Evolutionary conservation across 2,329 filamentous ascomycete species (phyloP).

Genomic region (Cercospora beticola): DNA sequence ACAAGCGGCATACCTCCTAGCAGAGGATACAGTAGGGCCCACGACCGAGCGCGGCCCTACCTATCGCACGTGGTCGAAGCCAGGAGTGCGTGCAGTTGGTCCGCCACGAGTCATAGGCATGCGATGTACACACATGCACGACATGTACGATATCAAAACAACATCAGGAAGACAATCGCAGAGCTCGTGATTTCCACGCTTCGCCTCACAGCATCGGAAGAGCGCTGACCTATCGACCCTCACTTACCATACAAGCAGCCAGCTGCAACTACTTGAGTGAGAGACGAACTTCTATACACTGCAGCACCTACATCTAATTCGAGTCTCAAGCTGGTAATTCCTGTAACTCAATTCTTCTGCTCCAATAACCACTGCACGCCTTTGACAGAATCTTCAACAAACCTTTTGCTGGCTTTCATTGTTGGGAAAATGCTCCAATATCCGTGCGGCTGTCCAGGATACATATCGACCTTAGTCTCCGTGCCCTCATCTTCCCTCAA

Average conservation of each 20-base stretch:
- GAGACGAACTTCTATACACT: neutral
- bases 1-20: neutral
- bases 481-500: slow-evolving; percentile 43
- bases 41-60: neutral
- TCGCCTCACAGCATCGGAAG: neutral
- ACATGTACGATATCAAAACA: slow-evolving; percentile 9
- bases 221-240: neutral
- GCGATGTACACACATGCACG: slow-evolving; percentile 10
- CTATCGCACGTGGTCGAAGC: neutral
- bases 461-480: slow-evolving; percentile 45
- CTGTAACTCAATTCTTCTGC: slow-evolving; percentile 16
- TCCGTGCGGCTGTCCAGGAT: slow-evolving; percentile 46
- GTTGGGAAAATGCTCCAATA: slow-evolving; percentile 39
- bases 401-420: slow-evolving; percentile 31
- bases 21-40: neutral
- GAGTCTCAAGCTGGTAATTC: neutral
- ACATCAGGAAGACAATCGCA: neutral
- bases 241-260: neutral
- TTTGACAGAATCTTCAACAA: slow-evolving; percentile 33
- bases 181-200: neutral
- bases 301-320: neutral
- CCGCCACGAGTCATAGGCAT: neutral
- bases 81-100: neutral
- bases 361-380: slow-evolving; percentile 36
- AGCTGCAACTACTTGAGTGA: neutral